These are phyloP conservation scores for Aspergillus versicolor DNA, from an alignment of 2,329 filamentous ascomycete species.

Conservation along the genomic window DNA sequence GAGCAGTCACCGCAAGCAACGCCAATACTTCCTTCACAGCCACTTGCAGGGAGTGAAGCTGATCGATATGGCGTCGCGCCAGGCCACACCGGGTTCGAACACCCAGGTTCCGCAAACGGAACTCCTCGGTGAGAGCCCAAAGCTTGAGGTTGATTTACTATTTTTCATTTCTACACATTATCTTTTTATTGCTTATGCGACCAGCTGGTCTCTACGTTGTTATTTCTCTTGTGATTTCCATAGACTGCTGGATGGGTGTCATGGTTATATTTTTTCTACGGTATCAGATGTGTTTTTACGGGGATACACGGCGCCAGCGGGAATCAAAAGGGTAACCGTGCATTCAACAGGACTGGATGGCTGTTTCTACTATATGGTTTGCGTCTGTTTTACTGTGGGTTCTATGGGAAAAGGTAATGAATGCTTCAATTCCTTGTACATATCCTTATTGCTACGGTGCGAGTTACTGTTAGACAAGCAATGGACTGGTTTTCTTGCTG, in stretches of 20 bases:
- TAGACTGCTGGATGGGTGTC: slow-evolving; percentile 35
- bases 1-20: slow-evolving; percentile 35
- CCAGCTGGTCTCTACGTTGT: slow-evolving; percentile 11
- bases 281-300: slow-evolving; percentile 23
- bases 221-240: slow-evolving; percentile 24
- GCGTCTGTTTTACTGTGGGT: slow-evolving; percentile 18
- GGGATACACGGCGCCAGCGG: slow-evolving; percentile 29
- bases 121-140: slow-evolving; percentile 29
- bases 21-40: slow-evolving; percentile 37
- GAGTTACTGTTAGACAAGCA: slow-evolving; percentile 7
- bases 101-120: slow-evolving; percentile 31
- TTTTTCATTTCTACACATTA: slow-evolving; percentile 11
- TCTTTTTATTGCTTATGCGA: slow-evolving; percentile 7
- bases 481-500: slow-evolving; percentile 7
- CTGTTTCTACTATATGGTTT: slow-evolving; percentile 16
- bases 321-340: slow-evolving; percentile 25
- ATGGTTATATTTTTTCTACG: slow-evolving; percentile 27
- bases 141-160: slow-evolving; percentile 9
- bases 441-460: slow-evolving; percentile 21
- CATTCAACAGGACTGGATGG: slow-evolving; percentile 26
- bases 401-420: slow-evolving; percentile 10
- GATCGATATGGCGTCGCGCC: slow-evolving; percentile 32
- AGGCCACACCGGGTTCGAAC: slow-evolving; percentile 29
- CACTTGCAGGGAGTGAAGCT: slow-evolving; percentile 28
- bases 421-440: slow-evolving; percentile 29